Conservation (phyloP, 768 basidiomycete genomes). For the Symmetrospora coprosmae region DNA sequence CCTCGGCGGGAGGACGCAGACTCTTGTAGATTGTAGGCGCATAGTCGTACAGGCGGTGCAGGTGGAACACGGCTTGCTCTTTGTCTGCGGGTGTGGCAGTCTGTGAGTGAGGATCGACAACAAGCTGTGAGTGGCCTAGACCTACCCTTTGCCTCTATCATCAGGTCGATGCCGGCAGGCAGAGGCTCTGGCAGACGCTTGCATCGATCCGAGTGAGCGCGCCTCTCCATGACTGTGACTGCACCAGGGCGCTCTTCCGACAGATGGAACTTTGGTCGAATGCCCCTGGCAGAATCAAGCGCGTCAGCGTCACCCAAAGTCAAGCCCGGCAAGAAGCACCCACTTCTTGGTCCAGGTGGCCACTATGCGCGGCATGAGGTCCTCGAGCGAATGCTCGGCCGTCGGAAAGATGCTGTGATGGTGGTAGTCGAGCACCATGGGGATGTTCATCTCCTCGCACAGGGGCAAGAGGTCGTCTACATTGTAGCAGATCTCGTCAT, state of each 20-base stretch:
- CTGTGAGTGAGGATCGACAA: too few species aligned
- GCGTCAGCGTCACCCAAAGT: neutral
- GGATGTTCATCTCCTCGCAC: slow-evolving; percentile 67
- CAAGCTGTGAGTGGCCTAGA: too few species aligned
- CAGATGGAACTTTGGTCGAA: slow-evolving; percentile 80
- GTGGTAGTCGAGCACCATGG: slow-evolving; percentile 64
- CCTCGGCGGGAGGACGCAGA: slow-evolving; percentile 42
- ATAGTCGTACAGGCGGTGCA: slow-evolving; percentile 63
- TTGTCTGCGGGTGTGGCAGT: too few species aligned
- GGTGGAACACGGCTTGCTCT: slow-evolving; percentile 79
- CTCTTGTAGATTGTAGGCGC: slow-evolving; percentile 47
- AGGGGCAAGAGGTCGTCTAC: slow-evolving; percentile 75
- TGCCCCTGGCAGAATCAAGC: slow-evolving; percentile 41
- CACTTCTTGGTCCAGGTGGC: slow-evolving; percentile 53
- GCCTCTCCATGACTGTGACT: slow-evolving; percentile 62
- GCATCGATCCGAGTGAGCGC: slow-evolving; percentile 77
- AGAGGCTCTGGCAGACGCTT: slow-evolving; percentile 48
- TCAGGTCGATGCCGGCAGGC: slow-evolving; percentile 27
- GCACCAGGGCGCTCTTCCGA: slow-evolving; percentile 81
- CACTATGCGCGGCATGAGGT: slow-evolving; percentile 61
- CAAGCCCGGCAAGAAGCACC: neutral
- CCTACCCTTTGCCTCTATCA: slow-evolving; percentile 52
- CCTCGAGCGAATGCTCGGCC: slow-evolving; percentile 42
- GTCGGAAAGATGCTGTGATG: slow-evolving; percentile 55
- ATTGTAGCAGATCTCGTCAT: slow-evolving; percentile 87